phyloP scores from a whole-genome alignment of 805 yeast genomes.

The Saccharomycopsis malanga region DNA sequence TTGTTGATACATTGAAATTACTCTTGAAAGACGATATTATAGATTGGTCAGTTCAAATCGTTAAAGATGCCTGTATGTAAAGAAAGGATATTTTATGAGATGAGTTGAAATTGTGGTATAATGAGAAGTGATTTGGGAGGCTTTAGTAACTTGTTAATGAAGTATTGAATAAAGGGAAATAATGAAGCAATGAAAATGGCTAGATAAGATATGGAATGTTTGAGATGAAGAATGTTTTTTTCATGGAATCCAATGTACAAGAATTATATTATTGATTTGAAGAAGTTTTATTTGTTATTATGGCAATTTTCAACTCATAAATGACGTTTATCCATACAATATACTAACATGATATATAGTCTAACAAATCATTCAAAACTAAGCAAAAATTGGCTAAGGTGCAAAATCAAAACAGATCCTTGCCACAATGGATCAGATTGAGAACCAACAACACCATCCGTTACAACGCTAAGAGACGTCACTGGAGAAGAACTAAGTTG shows the following conservation, averaged over 20 bases:
- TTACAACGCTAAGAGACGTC: slow-evolving; percentile 99
- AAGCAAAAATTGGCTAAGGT: slow-evolving; percentile 99
- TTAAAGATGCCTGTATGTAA: slow-evolving; percentile 38
- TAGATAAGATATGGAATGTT: too few species aligned
- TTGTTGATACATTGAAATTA: neutral
- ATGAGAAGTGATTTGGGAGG: too few species aligned
- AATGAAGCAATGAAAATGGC: too few species aligned
- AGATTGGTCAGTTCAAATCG: neutral
- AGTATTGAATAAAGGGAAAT: too few species aligned
- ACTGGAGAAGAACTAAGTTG: slow-evolving; percentile 99
- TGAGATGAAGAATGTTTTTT: too few species aligned
- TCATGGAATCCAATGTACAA: too few species aligned
- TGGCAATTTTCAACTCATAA: too few species aligned
- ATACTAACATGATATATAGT: slow-evolving; percentile 35
- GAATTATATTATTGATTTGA: too few species aligned
- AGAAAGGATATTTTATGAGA: too few species aligned
- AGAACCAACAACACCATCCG: slow-evolving; percentile 96
- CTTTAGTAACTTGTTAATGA: too few species aligned
- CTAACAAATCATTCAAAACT: slow-evolving; percentile 92
- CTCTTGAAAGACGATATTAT: neutral
- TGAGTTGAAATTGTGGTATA: neutral
- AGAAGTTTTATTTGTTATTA: too few species aligned
- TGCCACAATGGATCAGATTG: slow-evolving; percentile 99
- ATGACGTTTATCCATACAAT: neutral
- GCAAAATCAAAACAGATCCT: slow-evolving; percentile 97